These are phyloP conservation scores for Pharnaceum exiguum DNA, from an alignment of 148 eudicot species.

Conservation along the genomic window DNA sequence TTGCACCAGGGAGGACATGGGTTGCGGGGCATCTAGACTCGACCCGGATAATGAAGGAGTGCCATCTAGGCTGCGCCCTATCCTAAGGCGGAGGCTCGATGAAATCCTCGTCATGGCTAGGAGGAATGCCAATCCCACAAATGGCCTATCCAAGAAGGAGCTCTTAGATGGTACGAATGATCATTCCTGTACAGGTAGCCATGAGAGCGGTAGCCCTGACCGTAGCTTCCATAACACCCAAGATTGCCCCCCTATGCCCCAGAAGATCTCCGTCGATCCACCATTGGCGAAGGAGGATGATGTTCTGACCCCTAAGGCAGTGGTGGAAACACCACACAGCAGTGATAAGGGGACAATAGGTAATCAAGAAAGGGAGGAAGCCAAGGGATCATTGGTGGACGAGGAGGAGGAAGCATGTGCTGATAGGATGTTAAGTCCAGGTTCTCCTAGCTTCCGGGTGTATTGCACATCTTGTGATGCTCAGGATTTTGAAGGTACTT, in stretches of 20 bases:
- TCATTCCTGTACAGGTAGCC: background rate
- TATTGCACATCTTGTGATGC: slow-evolving; percentile 24
- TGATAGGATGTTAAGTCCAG: background rate
- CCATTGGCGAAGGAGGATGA: background rate
- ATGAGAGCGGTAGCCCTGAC: background rate
- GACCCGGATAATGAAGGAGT: slow-evolving; percentile 13
- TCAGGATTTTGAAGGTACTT: slow-evolving; percentile 20
- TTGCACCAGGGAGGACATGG: too few relatives aligned
- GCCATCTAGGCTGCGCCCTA: slow-evolving; percentile 25
- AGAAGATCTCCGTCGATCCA: background rate
- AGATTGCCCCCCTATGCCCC: slow-evolving; percentile 5
- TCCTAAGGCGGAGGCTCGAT: slow-evolving; percentile 27
- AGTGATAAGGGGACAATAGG: background rate
- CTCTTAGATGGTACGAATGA: background rate
- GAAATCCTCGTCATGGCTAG: slow-evolving; percentile 18
- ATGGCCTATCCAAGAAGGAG: slow-evolving; percentile 18
- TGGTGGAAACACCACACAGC: background rate
- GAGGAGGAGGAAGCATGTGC: slow-evolving; percentile 9
- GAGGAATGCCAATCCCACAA: background rate
- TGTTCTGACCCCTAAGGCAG: too few relatives aligned
- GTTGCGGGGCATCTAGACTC: slow-evolving; percentile 31
- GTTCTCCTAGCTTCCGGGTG: slow-evolving; percentile 43
- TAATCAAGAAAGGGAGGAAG: background rate
- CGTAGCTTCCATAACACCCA: background rate
- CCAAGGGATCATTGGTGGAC: background rate